phyloP scores from a whole-genome alignment of 345 rosid genomes.

The Litchi chinensis region DNA sequence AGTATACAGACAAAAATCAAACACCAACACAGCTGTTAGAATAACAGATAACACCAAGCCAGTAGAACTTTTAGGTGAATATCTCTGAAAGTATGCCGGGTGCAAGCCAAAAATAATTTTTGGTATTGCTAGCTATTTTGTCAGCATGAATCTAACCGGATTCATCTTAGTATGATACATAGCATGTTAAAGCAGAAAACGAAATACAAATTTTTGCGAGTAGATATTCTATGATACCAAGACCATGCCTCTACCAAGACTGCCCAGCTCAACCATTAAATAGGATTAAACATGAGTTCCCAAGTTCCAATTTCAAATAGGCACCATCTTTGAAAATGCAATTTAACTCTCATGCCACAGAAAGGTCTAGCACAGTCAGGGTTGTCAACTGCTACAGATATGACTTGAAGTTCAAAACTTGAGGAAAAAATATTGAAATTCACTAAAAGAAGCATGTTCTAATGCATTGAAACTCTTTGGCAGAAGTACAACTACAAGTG shows the following conservation, averaged over 20 bases:
- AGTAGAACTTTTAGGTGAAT: neutral
- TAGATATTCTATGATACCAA: neutral
- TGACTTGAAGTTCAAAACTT: neutral
- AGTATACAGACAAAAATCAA: neutral
- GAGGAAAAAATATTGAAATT: neutral
- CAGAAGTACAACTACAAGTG: slow-evolving; percentile 6
- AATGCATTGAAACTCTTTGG: neutral
- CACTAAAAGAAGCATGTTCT: neutral
- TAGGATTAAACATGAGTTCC: neutral
- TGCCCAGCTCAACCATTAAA: neutral
- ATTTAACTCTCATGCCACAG: neutral
- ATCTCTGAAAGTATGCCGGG: neutral
- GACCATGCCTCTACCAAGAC: neutral
- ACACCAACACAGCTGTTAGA: neutral
- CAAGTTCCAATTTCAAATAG: neutral
- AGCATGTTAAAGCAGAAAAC: neutral
- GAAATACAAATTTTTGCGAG: neutral
- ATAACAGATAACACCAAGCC: neutral
- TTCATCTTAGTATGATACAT: neutral
- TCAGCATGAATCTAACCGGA: neutral
- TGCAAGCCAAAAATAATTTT: neutral
- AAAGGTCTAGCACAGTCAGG: neutral
- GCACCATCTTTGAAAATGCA: slow-evolving; percentile 1
- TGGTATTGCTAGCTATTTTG: neutral
- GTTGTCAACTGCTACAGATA: neutral